Conservation (phyloP, 2,329 filamentous ascomycete genomes). For the Drechslera avenae region DNA sequence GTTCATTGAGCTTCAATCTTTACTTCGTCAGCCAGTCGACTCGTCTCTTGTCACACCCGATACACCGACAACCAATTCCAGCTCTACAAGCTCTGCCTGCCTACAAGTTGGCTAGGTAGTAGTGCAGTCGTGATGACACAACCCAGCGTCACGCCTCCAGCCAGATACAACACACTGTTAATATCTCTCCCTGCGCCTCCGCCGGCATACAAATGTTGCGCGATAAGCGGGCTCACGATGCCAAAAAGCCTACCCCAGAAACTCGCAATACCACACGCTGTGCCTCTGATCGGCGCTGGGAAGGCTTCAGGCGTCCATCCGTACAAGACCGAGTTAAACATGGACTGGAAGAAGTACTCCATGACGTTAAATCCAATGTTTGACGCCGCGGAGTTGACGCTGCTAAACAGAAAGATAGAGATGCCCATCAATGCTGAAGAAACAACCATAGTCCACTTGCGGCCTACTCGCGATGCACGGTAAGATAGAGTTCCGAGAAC, state of each 20-base stretch:
- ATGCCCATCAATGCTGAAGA: constrained; percentile 52
- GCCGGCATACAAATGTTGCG: constrained; percentile 51
- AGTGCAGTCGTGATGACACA: constrained; percentile 59
- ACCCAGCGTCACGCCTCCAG: constrained; percentile 60
- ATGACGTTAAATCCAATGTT: constrained; percentile 59
- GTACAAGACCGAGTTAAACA: constrained; percentile 60
- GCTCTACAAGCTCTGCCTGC: constrained; percentile 19
- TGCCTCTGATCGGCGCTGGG: constrained; percentile 58
- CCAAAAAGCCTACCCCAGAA: constrained; percentile 65
- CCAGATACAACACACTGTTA: constrained; percentile 61
- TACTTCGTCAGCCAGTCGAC: background rate
- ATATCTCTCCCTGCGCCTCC: constrained; percentile 44
- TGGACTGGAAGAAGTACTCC: constrained; percentile 59
- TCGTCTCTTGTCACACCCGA: background rate
- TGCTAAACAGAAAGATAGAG: constrained; percentile 53
- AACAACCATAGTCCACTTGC: constrained; percentile 54
- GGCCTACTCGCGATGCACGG: constrained; percentile 51
- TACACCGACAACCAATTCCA: background rate
- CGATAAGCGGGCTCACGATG: constrained; percentile 63
- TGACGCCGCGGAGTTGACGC: constrained; percentile 52
- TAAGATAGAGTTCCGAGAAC: constrained; percentile 56
- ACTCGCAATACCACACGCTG: constrained; percentile 60
- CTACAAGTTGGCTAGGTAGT: constrained; percentile 51
- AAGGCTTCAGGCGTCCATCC: constrained; percentile 60
- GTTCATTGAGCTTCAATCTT: background rate